Conservation (phyloP, 768 basidiomycete genomes). For the Boletus rufocinnamomeus region DNA sequence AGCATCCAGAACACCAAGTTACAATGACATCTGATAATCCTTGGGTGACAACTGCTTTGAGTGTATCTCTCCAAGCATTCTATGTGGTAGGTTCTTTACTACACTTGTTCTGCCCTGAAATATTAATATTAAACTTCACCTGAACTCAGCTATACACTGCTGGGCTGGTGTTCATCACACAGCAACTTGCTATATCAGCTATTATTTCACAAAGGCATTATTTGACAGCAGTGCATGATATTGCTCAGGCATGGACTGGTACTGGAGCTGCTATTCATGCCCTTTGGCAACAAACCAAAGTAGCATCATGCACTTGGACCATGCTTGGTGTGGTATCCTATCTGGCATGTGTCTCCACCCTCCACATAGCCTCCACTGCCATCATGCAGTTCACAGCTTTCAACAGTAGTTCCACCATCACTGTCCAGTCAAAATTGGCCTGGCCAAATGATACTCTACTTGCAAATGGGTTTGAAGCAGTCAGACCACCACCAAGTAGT, state of each 20-base stretch:
- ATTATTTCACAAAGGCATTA: no score
- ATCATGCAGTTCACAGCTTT: slow-evolving; percentile 24
- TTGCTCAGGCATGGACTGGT: slow-evolving; percentile 22
- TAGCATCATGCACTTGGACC: slow-evolving; percentile 13
- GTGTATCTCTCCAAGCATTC: slow-evolving; percentile 1
- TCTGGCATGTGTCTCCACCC: slow-evolving; percentile 17
- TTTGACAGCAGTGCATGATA: no score
- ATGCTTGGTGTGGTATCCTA: slow-evolving; percentile 20
- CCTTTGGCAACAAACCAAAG: slow-evolving; percentile 19
- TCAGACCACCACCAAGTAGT: background rate
- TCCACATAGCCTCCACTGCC: slow-evolving; percentile 25
- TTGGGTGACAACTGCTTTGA: background rate
- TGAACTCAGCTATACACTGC: no score
- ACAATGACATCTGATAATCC: background rate
- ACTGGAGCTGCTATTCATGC: slow-evolving; percentile 20
- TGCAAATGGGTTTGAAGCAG: no score
- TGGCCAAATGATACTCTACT: slow-evolving; percentile 10
- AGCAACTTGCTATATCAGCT: no score
- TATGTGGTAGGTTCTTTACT: background rate
- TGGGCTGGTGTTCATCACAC: no score
- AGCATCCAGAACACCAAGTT: slow-evolving; percentile 1
- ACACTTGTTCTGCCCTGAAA: no score
- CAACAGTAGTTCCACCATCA: background rate
- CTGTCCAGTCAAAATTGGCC: background rate
- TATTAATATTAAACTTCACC: no score